A percentile compares a stretch with the other conserved stretches of the same genome.
Conservation (phyloP, 1,139 yeast species). For the Candida freyschussii region DNA sequence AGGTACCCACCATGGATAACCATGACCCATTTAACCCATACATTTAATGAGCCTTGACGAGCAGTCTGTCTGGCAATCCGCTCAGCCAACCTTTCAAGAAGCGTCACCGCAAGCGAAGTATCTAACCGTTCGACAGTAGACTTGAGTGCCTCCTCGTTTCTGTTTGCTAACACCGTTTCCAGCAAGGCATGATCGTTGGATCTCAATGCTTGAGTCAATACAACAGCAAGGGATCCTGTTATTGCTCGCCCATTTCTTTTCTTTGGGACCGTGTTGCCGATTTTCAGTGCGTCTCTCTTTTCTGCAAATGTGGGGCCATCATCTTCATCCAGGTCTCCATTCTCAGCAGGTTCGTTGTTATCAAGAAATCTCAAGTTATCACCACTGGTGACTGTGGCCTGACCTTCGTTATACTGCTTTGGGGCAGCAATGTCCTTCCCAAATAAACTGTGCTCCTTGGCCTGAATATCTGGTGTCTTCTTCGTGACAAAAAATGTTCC, state of each 20-base stretch:
- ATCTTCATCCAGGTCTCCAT: conserved; percentile 29
- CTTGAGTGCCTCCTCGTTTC: conserved; percentile 70
- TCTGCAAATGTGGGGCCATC: conserved; percentile 53
- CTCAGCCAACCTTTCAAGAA: conserved; percentile 82
- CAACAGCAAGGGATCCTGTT: conserved; percentile 61
- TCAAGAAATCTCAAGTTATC: conserved; percentile 50
- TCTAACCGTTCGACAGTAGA: conserved; percentile 67
- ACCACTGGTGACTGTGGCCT: conserved; percentile 62
- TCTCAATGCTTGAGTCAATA: conserved; percentile 65
- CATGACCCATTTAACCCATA: conserved; percentile 93
- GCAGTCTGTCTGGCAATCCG: conserved; percentile 64
- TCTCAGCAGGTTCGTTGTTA: conserved; percentile 39
- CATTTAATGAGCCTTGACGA: conserved; percentile 65
- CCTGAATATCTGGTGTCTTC: conserved; percentile 30
- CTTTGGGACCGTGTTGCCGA: conserved; percentile 26
- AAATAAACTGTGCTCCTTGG: conserved; percentile 35
- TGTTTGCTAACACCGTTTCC: conserved; percentile 75
- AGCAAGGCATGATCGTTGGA: conserved; percentile 66
- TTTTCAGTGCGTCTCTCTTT: conserved; percentile 43
- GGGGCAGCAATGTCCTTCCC: conserved; percentile 75
- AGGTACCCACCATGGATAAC: conserved; percentile 84
- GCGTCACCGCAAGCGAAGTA: conserved; percentile 64
- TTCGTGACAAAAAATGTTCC: conserved; percentile 35
- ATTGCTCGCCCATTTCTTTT: conserved; percentile 33
- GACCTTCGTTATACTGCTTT: conserved; percentile 62